A percentile compares a stretch with the other conserved stretches of the same genome.
Evolutionary conservation across 2,329 filamentous ascomycete genomes (phyloP).

Genomic region (Curvularia verruculosa): DNA sequence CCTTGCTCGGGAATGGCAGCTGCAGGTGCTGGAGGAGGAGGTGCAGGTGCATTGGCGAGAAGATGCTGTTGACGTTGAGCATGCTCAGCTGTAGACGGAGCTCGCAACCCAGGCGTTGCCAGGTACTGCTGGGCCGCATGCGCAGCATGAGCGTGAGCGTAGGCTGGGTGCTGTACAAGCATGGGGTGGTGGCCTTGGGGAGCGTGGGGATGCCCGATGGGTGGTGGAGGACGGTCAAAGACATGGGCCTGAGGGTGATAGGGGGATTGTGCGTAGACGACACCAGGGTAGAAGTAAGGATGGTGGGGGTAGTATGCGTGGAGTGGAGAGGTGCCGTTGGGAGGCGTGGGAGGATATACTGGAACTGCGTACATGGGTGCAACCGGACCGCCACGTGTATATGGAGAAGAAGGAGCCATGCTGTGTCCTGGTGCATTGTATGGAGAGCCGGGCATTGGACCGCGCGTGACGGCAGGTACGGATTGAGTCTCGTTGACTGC

Average conservation of each 20-base stretch:
- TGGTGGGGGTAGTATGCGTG: constrained; percentile 47
- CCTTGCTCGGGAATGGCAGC: constrained; percentile 41
- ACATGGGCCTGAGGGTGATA: constrained; percentile 37
- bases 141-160: constrained; percentile 35
- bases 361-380: constrained; percentile 50
- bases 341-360: constrained; percentile 51
- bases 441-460: constrained; percentile 67
- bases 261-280: constrained; percentile 44
- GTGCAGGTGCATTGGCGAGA: constrained; percentile 34
- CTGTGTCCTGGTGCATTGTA: constrained; percentile 59
- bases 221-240: constrained; percentile 48
- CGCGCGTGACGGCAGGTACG: constrained; percentile 79
- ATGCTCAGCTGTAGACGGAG: constrained; percentile 50
- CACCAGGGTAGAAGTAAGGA: constrained; percentile 38
- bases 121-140: constrained; percentile 45
- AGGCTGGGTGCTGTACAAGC: constrained; percentile 37
- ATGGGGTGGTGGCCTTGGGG: constrained; percentile 38
- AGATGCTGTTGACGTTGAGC: constrained; percentile 46
- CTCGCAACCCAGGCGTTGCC: constrained; percentile 47
- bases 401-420: constrained; percentile 61
- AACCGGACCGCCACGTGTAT: constrained; percentile 52
- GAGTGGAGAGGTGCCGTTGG: constrained; percentile 51
- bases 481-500: constrained; percentile 85
- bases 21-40: constrained; percentile 26
- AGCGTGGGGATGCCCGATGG: constrained; percentile 49